Conservation (phyloP, 1,139 yeast genomes). For the Meyerozyma guilliermondii region DNA sequence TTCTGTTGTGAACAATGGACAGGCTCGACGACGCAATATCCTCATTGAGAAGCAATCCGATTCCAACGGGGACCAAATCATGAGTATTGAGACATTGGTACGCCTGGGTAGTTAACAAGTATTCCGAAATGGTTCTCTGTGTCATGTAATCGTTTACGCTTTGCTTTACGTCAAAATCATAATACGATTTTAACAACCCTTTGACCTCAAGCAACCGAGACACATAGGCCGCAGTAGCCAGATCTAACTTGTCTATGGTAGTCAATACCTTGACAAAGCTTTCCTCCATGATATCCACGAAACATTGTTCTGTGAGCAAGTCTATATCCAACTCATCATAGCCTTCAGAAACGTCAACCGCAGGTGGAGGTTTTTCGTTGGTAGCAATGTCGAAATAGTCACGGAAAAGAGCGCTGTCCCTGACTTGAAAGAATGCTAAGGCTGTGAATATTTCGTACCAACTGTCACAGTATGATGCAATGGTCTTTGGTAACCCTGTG, state of each 20-base stretch:
- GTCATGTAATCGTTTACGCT: constrained; percentile 10
- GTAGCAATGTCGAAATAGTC: constrained; percentile 32
- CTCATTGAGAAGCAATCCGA: constrained; percentile 44
- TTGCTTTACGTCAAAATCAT: constrained; percentile 15
- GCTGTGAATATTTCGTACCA: constrained; percentile 77
- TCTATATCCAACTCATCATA: constrained; percentile 25
- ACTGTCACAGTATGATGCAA: constrained; percentile 40
- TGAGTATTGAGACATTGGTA: constrained; percentile 48
- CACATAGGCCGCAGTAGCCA: constrained; percentile 62
- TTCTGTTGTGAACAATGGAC: constrained; percentile 24
- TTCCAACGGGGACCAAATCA: constrained; percentile 58
- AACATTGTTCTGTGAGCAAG: constrained; percentile 49
- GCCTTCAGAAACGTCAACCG: constrained; percentile 6
- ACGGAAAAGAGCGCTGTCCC: constrained; percentile 32
- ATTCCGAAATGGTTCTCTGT: constrained; percentile 50
- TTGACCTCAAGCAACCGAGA: constrained; percentile 62
- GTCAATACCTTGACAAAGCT: constrained; percentile 57
- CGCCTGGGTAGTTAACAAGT: constrained; percentile 58
- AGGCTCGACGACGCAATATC: constrained; percentile 20
- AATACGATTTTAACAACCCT: constrained; percentile 53
- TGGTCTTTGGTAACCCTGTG: constrained; percentile 52
- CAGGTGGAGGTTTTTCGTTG: constrained; percentile 29
- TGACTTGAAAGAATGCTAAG: constrained; percentile 55
- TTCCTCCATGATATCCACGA: constrained; percentile 55
- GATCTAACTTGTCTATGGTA: constrained; percentile 56